phyloP scores from a whole-genome alignment of 768 basidiomycete genomes.

The Phanerochaete carnosa region DNA sequence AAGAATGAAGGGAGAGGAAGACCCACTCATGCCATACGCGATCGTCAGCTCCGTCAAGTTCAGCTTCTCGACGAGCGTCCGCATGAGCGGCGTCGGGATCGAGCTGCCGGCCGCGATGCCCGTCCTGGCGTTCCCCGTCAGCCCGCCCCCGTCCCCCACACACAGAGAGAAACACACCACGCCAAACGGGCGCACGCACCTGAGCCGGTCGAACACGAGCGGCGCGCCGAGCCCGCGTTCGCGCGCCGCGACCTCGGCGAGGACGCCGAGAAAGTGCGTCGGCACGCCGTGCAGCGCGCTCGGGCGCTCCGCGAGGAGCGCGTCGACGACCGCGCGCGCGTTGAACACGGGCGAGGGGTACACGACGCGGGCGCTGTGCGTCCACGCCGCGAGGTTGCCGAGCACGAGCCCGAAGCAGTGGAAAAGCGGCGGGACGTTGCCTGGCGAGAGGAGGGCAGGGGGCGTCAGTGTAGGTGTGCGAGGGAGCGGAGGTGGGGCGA shows the following conservation, averaged over 20 bases:
- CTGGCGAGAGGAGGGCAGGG: conserved; percentile 30
- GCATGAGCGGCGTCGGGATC: conserved; percentile 79
- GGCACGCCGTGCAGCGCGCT: conserved; percentile 84
- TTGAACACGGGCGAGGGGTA: conserved; percentile 69
- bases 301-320: conserved; percentile 63
- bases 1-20: neutral
- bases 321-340: conserved; percentile 64
- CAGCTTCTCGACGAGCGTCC: conserved; percentile 58
- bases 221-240: conserved; percentile 36
- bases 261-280: conserved; percentile 77
- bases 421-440: conserved; percentile 81
- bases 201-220: conserved; percentile 47
- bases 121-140: conserved; percentile 48
- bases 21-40: conserved; percentile 86
- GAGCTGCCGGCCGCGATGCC: conserved; percentile 82
- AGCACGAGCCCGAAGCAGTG: conserved; percentile 88
- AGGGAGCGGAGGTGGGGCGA: too few relatives aligned
- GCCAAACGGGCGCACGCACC: conserved; percentile 53
- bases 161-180: neutral
- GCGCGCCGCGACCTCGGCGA: conserved; percentile 62
- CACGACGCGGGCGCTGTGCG: conserved; percentile 68
- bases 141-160: too few relatives aligned
- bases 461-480: conserved; percentile 1
- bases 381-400: conserved; percentile 79
- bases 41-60: conserved; percentile 71